Percentiles rank a stretch among this genome's conserved stretches.
phyloP scores from a whole-genome alignment of 1,284 basidiomycete genomes.

The Malassezia restricta region DNA sequence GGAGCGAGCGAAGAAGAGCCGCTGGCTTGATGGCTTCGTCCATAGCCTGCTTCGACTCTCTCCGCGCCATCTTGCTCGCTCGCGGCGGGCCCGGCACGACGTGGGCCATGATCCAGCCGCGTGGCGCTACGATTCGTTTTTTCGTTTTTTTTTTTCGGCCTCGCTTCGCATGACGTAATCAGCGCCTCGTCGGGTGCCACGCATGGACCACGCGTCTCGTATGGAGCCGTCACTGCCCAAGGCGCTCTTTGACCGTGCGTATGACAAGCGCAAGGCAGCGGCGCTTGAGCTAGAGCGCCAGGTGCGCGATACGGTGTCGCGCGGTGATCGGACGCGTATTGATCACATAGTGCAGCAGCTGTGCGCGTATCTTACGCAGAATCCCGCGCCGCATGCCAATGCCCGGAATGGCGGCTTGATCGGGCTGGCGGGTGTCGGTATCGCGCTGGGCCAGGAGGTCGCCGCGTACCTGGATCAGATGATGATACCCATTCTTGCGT shows the following conservation, averaged over 20 bases:
- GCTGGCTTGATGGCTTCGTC: slow-evolving; percentile 9
- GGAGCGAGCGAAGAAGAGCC: slow-evolving; percentile 4
- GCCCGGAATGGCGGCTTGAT: slow-evolving; percentile 90
- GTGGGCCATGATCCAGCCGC: neutral
- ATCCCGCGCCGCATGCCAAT: slow-evolving; percentile 50
- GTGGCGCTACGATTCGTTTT: neutral
- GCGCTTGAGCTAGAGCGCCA: slow-evolving; percentile 93
- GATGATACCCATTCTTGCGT: slow-evolving; percentile 75
- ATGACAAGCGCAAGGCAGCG: slow-evolving; percentile 89
- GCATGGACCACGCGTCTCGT: slow-evolving; percentile 1
- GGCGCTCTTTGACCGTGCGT: slow-evolving; percentile 48
- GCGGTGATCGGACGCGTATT: slow-evolving; percentile 69
- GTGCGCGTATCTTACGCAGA: slow-evolving; percentile 53
- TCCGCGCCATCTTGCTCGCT: neutral
- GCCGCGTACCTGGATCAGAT: slow-evolving; percentile 88
- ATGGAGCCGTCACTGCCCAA: slow-evolving; percentile 32
- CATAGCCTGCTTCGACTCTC: neutral
- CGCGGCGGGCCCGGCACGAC: neutral
- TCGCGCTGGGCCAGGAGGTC: slow-evolving; percentile 83
- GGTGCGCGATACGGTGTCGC: slow-evolving; percentile 71
- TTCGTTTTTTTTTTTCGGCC: slow-evolving; percentile 1
- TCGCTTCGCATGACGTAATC: neutral
- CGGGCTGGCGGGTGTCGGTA: slow-evolving; percentile 87
- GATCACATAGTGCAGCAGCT: slow-evolving; percentile 83
- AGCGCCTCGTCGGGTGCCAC: neutral